Percentiles rank a stretch among this genome's conserved stretches.
Evolutionary conservation across 2,329 filamentous ascomycete species (phyloP).

Genomic region (Pyrenochaeta sp.): DNA sequence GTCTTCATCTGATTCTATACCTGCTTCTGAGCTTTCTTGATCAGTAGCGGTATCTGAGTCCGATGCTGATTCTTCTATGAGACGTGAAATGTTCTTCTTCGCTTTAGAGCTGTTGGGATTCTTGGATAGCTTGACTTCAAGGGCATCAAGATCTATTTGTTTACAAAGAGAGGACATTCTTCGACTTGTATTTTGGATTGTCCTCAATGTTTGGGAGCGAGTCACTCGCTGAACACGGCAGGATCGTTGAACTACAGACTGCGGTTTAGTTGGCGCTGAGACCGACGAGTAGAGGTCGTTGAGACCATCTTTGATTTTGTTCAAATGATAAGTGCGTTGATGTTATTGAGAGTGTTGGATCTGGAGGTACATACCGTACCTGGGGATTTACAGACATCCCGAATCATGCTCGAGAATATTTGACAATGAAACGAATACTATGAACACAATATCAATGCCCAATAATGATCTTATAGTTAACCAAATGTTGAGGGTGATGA

Average conservation of each 20-base stretch:
- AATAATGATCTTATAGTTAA: neutral
- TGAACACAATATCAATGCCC: neutral
- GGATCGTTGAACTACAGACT: neutral
- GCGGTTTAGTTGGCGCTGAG: neutral
- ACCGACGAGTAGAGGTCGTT: neutral
- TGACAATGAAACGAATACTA: neutral
- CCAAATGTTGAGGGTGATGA: neutral
- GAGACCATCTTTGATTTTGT: neutral
- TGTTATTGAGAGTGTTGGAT: too few relatives aligned
- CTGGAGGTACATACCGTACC: neutral
- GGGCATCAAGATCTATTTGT: too few relatives aligned
- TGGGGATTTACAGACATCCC: too few relatives aligned
- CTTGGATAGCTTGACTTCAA: neutral
- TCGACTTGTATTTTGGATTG: neutral
- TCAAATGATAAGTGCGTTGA: neutral
- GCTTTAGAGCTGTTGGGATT: neutral
- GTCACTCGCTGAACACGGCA: neutral
- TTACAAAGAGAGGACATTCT: neutral
- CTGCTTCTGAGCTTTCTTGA: neutral
- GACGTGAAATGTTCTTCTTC: neutral
- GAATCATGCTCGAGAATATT: too few relatives aligned
- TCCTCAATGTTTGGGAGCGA: neutral
- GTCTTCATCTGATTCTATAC: neutral
- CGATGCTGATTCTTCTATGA: neutral
- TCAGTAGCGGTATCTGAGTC: neutral